Conservation (phyloP, 495 filamentous ascomycete species). For the Penicillium riverlandense region DNA sequence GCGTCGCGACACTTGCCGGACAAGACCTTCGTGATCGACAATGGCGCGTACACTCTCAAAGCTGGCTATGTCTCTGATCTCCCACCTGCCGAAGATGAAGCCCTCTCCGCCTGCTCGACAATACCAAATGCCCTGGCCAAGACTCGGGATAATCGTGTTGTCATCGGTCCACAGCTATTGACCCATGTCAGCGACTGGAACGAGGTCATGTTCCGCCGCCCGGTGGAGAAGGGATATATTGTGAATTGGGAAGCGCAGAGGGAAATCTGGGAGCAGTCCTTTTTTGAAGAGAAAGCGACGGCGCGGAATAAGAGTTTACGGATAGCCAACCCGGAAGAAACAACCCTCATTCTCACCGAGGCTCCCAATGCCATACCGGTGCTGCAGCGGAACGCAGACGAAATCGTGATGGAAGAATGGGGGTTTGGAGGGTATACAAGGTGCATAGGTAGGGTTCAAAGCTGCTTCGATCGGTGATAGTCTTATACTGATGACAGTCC, state of each 20-base stretch:
- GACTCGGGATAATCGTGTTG: slow-evolving; percentile 68
- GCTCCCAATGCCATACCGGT: slow-evolving; percentile 78
- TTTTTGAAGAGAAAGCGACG: slow-evolving; percentile 65
- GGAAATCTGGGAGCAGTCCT: slow-evolving; percentile 90
- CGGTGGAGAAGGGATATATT: slow-evolving; percentile 90
- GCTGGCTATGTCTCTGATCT: slow-evolving; percentile 63
- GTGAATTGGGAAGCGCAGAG: slow-evolving; percentile 97
- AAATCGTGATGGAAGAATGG: slow-evolving; percentile 97
- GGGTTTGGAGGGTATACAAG: slow-evolving; percentile 85
- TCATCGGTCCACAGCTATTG: slow-evolving; percentile 69
- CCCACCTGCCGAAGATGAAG: slow-evolving; percentile 31
- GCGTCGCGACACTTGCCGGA: slow-evolving; percentile 39
- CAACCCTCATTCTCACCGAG: slow-evolving; percentile 78
- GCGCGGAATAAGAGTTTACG: slow-evolving; percentile 33
- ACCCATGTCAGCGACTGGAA: slow-evolving; percentile 80
- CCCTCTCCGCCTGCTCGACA: slow-evolving; percentile 45
- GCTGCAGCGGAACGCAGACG: slow-evolving; percentile 84
- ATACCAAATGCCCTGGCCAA: slow-evolving; percentile 87
- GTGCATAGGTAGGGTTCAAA: slow-evolving; percentile 41
- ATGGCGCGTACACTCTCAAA: slow-evolving; percentile 91
- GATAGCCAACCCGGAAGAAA: slow-evolving; percentile 55
- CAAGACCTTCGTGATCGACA: slow-evolving; percentile 82
- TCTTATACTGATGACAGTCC: not conserved
- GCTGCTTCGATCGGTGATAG: not conserved
- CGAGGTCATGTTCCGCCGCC: slow-evolving; percentile 78